Evolutionary conservation across 2,329 filamentous ascomycete genomes (phyloP).

Genomic region (Colletotrichum sojae): DNA sequence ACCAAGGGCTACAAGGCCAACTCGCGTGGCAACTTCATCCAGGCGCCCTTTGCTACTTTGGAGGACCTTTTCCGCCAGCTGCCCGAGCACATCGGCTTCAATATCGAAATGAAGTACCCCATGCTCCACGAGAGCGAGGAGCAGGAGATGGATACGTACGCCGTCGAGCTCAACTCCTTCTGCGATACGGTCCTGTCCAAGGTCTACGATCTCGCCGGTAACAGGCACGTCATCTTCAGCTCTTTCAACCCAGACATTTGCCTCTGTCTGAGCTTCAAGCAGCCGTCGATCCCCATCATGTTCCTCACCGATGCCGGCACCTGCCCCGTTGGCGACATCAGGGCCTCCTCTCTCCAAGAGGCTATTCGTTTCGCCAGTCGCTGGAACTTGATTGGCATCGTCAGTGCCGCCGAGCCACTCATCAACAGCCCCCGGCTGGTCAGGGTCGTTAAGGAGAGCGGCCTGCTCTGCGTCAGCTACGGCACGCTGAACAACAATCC

Average conservation of each 20-base stretch:
- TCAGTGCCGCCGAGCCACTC: constrained; percentile 88
- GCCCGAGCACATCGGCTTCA: constrained; percentile 89
- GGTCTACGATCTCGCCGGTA: constrained; percentile 87
- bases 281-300: constrained; percentile 94
- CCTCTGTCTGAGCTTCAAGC: constrained; percentile 93
- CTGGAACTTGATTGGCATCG: constrained; percentile 95
- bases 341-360: constrained; percentile 93
- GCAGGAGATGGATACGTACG: constrained; percentile 96
- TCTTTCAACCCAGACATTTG: constrained; percentile 99
- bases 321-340: constrained; percentile 86
- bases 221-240: constrained; percentile 95
- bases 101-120: constrained; percentile 99
- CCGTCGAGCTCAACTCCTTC: constrained; percentile 95
- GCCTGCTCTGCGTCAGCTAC: constrained; percentile 95
- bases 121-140: constrained; percentile 97
- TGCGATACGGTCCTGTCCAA: constrained; percentile 92
- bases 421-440: constrained; percentile 92
- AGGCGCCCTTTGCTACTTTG: constrained; percentile 94
- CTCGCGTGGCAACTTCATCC: constrained; percentile 92
- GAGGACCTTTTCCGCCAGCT: constrained; percentile 93
- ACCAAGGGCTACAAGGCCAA: constrained; percentile 97
- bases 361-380: constrained; percentile 93
- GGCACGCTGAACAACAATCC: constrained; percentile 92
- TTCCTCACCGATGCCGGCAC: constrained; percentile 94
- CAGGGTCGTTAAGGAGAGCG: constrained; percentile 92